Conservation (phyloP, 2,329 filamentous ascomycete species). For the Talaromyces sp. region DNA sequence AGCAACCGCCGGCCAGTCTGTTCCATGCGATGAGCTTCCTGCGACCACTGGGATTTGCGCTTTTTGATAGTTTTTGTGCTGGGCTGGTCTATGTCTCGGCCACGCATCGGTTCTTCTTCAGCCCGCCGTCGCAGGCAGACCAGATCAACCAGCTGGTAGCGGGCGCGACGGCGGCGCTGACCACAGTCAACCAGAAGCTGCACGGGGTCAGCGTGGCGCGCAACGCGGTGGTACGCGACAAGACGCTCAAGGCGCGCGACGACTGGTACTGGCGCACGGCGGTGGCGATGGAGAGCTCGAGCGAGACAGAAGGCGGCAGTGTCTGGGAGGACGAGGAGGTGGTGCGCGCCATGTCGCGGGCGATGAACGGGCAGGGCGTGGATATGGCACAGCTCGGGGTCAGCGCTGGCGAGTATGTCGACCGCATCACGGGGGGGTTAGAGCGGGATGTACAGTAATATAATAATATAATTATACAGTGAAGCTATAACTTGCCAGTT, state of each 20-base stretch:
- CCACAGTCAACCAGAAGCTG: conserved; percentile 60
- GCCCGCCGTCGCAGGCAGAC: conserved; percentile 58
- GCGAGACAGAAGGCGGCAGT: conserved; percentile 58
- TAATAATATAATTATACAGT: too few species aligned
- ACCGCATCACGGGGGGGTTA: conserved; percentile 36
- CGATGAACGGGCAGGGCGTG: conserved; percentile 64
- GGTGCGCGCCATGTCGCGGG: conserved; percentile 62
- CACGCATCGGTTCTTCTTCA: conserved; percentile 73
- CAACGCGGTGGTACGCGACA: conserved; percentile 74
- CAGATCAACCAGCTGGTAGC: conserved; percentile 56
- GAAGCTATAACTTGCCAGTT: too few species aligned
- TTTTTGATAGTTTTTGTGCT: conserved; percentile 61
- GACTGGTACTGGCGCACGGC: conserved; percentile 67
- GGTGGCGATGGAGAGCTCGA: conserved; percentile 56
- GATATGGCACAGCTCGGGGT: conserved; percentile 39
- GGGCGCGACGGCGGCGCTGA: conserved; percentile 51
- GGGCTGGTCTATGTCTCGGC: conserved; percentile 68
- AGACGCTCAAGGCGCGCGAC: conserved; percentile 60
- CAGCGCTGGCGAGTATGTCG: conserved; percentile 42
- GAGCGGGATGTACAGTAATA: conserved; percentile 17
- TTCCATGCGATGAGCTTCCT: conserved; percentile 48
- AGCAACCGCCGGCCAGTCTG: conserved; percentile 52
- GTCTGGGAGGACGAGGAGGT: conserved; percentile 68
- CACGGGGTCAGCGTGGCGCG: conserved; percentile 69
- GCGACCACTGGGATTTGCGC: conserved; percentile 61